phyloP scores from a whole-genome alignment of 495 filamentous ascomycete genomes.

The Pyronema omphalodes region DNA sequence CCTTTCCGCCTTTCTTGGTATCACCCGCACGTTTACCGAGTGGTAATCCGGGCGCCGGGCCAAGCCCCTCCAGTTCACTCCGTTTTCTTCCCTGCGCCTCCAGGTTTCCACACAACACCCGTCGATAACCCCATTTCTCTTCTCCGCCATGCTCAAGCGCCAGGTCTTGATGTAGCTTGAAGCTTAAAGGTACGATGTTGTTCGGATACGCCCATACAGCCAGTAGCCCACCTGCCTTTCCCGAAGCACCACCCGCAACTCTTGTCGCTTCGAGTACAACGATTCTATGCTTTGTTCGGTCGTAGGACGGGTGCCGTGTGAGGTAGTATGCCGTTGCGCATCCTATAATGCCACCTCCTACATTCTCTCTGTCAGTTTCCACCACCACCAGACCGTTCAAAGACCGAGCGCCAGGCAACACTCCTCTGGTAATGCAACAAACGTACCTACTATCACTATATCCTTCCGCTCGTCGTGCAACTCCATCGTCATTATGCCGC shows the following conservation, averaged over 20 bases:
- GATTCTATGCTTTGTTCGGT: slow-evolving; percentile 54
- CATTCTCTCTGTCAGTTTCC: neutral
- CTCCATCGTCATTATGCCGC: slow-evolving; percentile 16
- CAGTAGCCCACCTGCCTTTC: slow-evolving; percentile 84
- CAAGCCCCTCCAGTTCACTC: slow-evolving; percentile 17
- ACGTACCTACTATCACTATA: slow-evolving; percentile 22
- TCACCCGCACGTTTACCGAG: slow-evolving; percentile 23
- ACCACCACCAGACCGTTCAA: neutral
- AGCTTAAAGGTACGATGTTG: slow-evolving; percentile 73
- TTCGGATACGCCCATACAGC: slow-evolving; percentile 84
- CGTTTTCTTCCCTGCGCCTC: slow-evolving; percentile 33
- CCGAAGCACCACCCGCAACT: slow-evolving; percentile 80
- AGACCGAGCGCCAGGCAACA: neutral
- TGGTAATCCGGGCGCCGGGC: slow-evolving; percentile 15
- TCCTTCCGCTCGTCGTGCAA: slow-evolving; percentile 11
- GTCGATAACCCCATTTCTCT: slow-evolving; percentile 74
- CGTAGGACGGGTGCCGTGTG: slow-evolving; percentile 69
- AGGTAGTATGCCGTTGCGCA: slow-evolving; percentile 87
- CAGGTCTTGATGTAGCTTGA: slow-evolving; percentile 61
- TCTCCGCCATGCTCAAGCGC: slow-evolving; percentile 70
- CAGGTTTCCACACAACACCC: slow-evolving; percentile 56
- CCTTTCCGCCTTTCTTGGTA: slow-evolving; percentile 34
- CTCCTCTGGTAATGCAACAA: neutral
- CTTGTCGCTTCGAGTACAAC: slow-evolving; percentile 77
- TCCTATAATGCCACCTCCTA: slow-evolving; percentile 90